Evolutionary conservation across 2,329 filamentous ascomycete species (phyloP), one percentile per base, ranked within the genome.

Genomic region (Piedraia hortae): DNA sequence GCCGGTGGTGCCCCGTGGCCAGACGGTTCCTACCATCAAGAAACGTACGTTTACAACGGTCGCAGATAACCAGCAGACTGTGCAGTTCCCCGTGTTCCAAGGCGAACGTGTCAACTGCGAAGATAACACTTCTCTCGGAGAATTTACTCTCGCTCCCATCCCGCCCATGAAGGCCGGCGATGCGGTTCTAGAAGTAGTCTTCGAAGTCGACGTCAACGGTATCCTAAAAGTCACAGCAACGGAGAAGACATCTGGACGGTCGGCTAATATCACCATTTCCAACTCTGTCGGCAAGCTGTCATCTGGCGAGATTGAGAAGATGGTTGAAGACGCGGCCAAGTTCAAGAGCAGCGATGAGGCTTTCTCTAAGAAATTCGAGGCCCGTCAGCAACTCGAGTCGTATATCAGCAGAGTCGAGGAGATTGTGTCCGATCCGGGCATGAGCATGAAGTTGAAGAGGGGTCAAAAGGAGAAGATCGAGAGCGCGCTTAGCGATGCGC

Each of bases 381-480:
- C 85, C 33, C 78, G 88, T 60, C 85, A 97, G 61, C 80, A 91
- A 59, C 74, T 97, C 36, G 85, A 97, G 64, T 82, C 77, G 22
- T 97, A 97, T 66, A 91, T 97, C 51, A 70, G 73, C 48, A 77
- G 82, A 47, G 82, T 93, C 33, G 85, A 97, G 66, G 85, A 97
- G 61, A 90, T 97, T 43, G 67, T 93, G 50, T 89, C 77, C 20
- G 85, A 97, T 60, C 85, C 85, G 28, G 77, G 71, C 20, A 71
- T 90, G 56, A 85, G 77, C 33, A 63, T 93, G 46, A 91, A 89
- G 67, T 64, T 97, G 48, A 93, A 93, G 75, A 78, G 82, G 43
- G 78, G 77, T 50, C 80, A 89, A 63, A 90, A 90, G 72, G 80
- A 91, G 56, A 93, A 90, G 72, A 91, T 97, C 36, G 85, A 97